phyloP scores from a whole-genome alignment of 106 monocot genomes.

The Dendrobium catenatum region DNA sequence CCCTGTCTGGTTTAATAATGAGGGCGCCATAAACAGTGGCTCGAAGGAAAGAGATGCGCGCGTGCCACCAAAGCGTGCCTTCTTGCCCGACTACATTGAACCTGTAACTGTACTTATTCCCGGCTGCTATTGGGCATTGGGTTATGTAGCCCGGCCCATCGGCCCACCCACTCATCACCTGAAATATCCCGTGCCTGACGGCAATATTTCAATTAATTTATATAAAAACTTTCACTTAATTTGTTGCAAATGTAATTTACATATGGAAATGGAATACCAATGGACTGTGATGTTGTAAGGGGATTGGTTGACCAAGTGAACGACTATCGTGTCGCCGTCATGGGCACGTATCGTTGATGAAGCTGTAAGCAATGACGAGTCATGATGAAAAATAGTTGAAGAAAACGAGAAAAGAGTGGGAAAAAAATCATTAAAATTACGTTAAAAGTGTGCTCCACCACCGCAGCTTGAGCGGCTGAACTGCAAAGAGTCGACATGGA shows the following conservation, averaged over 20 bases:
- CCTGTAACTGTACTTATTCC: slow-evolving; percentile 58
- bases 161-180: slow-evolving; percentile 47
- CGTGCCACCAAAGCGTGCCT: slow-evolving; percentile 94
- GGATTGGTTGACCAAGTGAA: slow-evolving; percentile 54
- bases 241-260: no score
- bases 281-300: slow-evolving; percentile 53
- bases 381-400: no score
- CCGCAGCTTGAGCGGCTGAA: neutral
- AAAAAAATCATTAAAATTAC: neutral
- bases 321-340: slow-evolving; percentile 43
- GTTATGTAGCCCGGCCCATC: slow-evolving; percentile 75
- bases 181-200: slow-evolving; percentile 75
- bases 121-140: slow-evolving; percentile 70
- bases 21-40: slow-evolving; percentile 76
- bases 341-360: slow-evolving; percentile 25
- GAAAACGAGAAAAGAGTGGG: neutral
- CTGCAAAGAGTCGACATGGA: no score
- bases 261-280: slow-evolving; percentile 24
- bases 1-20: slow-evolving; percentile 37
- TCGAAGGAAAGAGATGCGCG: slow-evolving; percentile 54
- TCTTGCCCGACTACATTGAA: slow-evolving; percentile 59
- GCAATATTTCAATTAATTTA: no score
- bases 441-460: slow-evolving; percentile 4
- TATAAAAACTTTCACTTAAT: no score
- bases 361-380: neutral